A percentile compares a stretch with the other conserved stretches of the same genome.
These are phyloP conservation scores for Sarocladiaceae sp. DNA, from an alignment of 2,329 filamentous ascomycete species.

Conservation along the genomic window DNA sequence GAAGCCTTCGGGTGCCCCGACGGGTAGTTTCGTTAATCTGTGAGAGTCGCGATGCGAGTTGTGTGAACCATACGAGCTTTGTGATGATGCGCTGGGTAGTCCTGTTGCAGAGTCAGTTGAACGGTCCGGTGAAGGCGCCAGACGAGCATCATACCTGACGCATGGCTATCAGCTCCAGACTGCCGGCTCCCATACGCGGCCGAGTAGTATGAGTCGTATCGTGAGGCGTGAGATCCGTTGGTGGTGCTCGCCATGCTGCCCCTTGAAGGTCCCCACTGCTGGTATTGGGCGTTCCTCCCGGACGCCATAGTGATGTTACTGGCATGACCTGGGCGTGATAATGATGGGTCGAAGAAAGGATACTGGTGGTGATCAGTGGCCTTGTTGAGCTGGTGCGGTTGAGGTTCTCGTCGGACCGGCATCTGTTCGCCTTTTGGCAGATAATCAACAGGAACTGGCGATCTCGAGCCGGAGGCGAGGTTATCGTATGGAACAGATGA, in stretches of 20 bases:
- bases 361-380: conserved; percentile 84
- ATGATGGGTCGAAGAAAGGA: conserved; percentile 59
- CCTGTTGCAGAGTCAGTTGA: conserved; percentile 27
- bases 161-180: conserved; percentile 1
- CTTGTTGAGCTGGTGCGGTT: conserved; percentile 80
- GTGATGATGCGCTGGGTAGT: conserved; percentile 49
- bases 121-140: conserved; percentile 27
- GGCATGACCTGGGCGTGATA: conserved; percentile 15
- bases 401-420: conserved; percentile 60
- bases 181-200: conserved; percentile 6
- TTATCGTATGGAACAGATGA: conserved; percentile 84
- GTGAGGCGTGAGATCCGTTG: conserved; percentile 47
- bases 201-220: conserved; percentile 53
- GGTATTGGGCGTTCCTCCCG: conserved; percentile 66
- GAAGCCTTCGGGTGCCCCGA: conserved; percentile 42
- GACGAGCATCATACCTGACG: conserved; percentile 10
- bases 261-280: conserved; percentile 62
- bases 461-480: conserved; percentile 56
- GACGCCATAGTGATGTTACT: conserved; percentile 65
- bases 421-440: conserved; percentile 61
- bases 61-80: conserved; percentile 45
- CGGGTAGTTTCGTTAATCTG: conserved; percentile 47
- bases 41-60: conserved; percentile 48
- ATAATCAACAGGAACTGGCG: conserved; percentile 67
- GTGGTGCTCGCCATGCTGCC: conserved; percentile 48